Percentiles rank a stretch among this genome's conserved stretches.
phyloP scores from a whole-genome alignment of 495 filamentous ascomycete species.

The Mytilinidion resinicola region DNA sequence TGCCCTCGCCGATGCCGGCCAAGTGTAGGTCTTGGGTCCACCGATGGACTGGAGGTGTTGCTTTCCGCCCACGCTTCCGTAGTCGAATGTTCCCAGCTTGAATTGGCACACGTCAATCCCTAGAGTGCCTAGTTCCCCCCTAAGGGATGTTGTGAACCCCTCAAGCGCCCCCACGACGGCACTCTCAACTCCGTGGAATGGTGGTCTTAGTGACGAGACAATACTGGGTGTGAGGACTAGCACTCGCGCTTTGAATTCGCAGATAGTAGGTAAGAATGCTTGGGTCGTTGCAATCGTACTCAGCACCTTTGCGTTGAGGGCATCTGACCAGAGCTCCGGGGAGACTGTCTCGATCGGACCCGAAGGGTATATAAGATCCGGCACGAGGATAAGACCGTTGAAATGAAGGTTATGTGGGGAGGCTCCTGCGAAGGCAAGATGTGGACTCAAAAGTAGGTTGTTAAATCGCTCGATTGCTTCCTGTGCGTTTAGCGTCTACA shows the following conservation, averaged over 20 bases:
- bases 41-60: conserved; percentile 33
- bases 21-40: conserved; percentile 24
- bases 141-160: conserved; percentile 69
- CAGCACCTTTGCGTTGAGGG: conserved; percentile 84
- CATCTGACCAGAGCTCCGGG: conserved; percentile 75
- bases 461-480: conserved; percentile 60
- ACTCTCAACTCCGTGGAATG: conserved; percentile 79
- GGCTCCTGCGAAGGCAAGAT: conserved; percentile 63
- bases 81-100: conserved; percentile 81
- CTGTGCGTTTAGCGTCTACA: conserved; percentile 34
- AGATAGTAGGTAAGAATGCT: conserved; percentile 76
- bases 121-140: conserved; percentile 65
- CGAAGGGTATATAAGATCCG: conserved; percentile 61
- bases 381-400: conserved; percentile 71
- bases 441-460: conserved; percentile 61
- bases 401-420: conserved; percentile 68
- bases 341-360: conserved; percentile 78
- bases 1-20: conserved; percentile 26
- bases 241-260: conserved; percentile 49
- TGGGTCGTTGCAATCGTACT: conserved; percentile 84
- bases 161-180: conserved; percentile 69
- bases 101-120: conserved; percentile 74
- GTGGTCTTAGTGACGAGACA: conserved; percentile 71
- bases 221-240: conserved; percentile 80
- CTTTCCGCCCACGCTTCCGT: conserved; percentile 38